Evolutionary conservation across 106 monocot species (phyloP), one percentile per base, ranked within the genome.

Genomic region (Gastrodia elata): DNA sequence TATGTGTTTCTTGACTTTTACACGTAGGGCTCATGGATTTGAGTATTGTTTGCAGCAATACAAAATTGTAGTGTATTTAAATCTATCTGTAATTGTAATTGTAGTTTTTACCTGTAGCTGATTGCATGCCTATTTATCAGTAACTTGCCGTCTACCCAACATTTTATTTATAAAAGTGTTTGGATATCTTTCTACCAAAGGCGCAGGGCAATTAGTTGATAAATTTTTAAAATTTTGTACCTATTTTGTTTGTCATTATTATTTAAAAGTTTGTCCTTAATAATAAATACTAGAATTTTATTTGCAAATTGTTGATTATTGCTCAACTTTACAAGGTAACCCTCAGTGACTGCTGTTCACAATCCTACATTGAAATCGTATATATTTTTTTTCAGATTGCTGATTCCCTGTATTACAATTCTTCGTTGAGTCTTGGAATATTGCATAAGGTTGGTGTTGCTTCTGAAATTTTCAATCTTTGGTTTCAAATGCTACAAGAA

Each of bases 401-500:
- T 18, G 85, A 91, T 93, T 82, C 98, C 34, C 81, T 98, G 46
- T 98, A 88, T 65, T 98, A 98, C 78, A 93, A 98, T 77, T 65
- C 88, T 56, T 76, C 86, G 41, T 82, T 98, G 76, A 84, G 93
- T 38, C 90, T 98, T 70, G 81, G 70, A 6, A 71, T 76, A 33
- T 64, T 98, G 30, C 90, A 98, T 57, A 98, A 87, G 75, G 83
- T 93, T 55, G 93, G 93, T 11, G 93, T 93, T 77, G 85, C 90
- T 46, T 65, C 86, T 79, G 88, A 93, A 58, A 71, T 98, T 79
- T 98, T 98, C 38, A 82, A 48, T 76, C 76, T 88, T 33, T 98
- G 98, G 98, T 93, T 98, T 74, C 83, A 75, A 72, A 98, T 98
- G 98, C 74, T 98, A 65, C 88, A 93, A 77, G 74, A 98, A 82